Evolutionary conservation across 306 rosid species (phyloP), one percentile per base, ranked within the genome.

Genomic region (Glycine latifolia): DNA sequence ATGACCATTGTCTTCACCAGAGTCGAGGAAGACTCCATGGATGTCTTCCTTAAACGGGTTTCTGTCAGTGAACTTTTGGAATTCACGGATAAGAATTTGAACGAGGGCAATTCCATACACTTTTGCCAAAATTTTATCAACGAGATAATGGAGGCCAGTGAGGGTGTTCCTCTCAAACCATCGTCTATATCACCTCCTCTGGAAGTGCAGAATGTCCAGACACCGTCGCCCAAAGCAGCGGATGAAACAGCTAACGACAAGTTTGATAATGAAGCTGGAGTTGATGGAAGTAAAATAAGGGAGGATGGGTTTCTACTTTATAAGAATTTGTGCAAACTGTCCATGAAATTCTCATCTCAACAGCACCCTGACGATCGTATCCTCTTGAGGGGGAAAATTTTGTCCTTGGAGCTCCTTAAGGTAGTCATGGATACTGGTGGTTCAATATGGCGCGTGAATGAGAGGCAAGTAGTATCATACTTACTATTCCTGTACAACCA

Each of bases 321-420:
- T 85, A 96, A 89, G 85, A 91, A 96, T 82, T 78, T 96, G 82
- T 93, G 99, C 87, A 96, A 96, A 79, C 80, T 96, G 92, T 93
- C 99, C 5, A 93, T 96, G 99, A 96, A 96, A 77, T 96, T 88
- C 86, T 88, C 97, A 33, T 91, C 99, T 20, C 98, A 91, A 41
- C 97, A 92, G 67, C 87, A 93, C 86, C 91, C 97, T 5, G 98
- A 93, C 13, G 99, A 96, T 82, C 97, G 92, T 58, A 93, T 96
- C 79, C 98, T 96, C 65, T 71, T 93, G 89, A 89, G 99, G 88
- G 99, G 99, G 39, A 96, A 96, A 76, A 78, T 93, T 62, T 87
- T 96, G 89, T 96, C 99, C 35, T 85, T 96, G 91, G 99, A 96
- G 92, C 97, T 96, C 74, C 95, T 96, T 35, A 96, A 96, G 89